Evolutionary conservation across 257 asterid species (phyloP).

Genomic region (Solanum ahanhuiri): DNA sequence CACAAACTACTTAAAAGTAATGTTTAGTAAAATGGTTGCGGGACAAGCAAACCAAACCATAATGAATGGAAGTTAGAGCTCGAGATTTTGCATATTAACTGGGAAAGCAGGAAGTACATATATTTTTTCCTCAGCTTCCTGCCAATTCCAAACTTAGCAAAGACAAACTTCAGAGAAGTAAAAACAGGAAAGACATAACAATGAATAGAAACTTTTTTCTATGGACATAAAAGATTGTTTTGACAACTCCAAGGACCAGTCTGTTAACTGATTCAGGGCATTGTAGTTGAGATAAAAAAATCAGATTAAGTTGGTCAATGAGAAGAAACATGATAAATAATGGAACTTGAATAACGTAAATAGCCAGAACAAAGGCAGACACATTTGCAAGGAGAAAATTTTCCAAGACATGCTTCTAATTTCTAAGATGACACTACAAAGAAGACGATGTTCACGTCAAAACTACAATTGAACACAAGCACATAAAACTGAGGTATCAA

Average conservation of each 20-base stretch:
- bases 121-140: neutral
- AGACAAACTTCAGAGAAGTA: neutral
- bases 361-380: neutral
- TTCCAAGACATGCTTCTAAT: constrained; percentile 15
- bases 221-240: neutral
- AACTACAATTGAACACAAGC: constrained; percentile 12
- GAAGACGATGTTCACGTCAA: constrained; percentile 4
- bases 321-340: neutral
- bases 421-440: constrained; percentile 18
- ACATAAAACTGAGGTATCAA: constrained; percentile 11
- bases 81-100: neutral
- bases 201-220: neutral
- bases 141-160: neutral
- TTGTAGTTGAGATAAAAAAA: neutral
- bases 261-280: neutral
- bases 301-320: neutral
- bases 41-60: neutral
- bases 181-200: neutral
- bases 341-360: neutral
- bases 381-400: neutral
- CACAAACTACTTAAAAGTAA: neutral
- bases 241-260: neutral
- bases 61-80: neutral
- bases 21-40: neutral
- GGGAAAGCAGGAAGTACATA: neutral